Base-by-base conservation (phyloP, 164 flowering plant species). In the Piper longum region DNA sequence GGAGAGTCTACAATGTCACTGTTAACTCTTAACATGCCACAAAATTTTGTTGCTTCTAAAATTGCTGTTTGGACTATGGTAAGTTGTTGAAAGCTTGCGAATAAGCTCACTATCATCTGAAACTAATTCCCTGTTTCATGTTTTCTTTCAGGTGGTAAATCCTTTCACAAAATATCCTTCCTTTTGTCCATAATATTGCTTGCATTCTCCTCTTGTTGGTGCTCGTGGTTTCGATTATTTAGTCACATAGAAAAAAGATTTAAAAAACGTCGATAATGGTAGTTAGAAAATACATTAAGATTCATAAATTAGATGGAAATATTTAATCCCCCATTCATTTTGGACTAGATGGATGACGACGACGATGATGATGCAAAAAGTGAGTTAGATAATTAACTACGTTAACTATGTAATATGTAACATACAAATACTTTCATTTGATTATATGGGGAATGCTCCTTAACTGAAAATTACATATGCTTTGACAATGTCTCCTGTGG, bases 21-120 rank as follows among this genome's bases (percentile, higher is more conserved):
- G 69, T 88, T 82, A 68, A 89, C 99, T 16, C 86, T 95, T 58
- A 95, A 95, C 83, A 59, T 95, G 95, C 99, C 99, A 19, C 75
- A 80, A 19, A 73, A 86, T 65, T 74, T 88, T 68, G 79, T 85
- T 64, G 96, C 93, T 54, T 81, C 99, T 26, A 95, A 91, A 67
- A 83, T 95, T 67, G 99, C 99, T 52, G 81, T 95, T 41, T 95
- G 99, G 99, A 91, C 97, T n/a, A 95, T 96, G 79, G 99, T 95
- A 83, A 36, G 79, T 12, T 16, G 19, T 55, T 26, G n/a, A 26
- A 26, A 26, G 36, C 36, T 26, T 26, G 36, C 36, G 36, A 26
- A 26, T 26, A 0, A 26, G 36, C 7, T 48, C 3, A 9, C 3
- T 48, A 48, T 48, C 52, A 48, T 48, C 14, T 48, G 52, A 14